These are phyloP conservation scores for Nyctanthes arbortristis DNA, from an alignment of 257 asterid species.

Conservation along the genomic window DNA sequence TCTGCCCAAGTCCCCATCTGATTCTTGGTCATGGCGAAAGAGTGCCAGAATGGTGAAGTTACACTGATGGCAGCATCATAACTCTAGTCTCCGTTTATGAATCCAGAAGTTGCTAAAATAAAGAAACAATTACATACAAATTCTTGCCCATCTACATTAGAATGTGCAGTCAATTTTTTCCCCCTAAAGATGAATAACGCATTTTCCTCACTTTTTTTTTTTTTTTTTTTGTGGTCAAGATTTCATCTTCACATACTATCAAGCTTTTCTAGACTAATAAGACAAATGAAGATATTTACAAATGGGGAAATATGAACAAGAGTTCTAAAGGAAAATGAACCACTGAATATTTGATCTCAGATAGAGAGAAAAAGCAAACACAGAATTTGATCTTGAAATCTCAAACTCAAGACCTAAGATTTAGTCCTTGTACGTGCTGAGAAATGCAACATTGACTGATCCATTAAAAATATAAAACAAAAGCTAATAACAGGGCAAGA, in stretches of 20 bases:
- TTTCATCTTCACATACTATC: neutral
- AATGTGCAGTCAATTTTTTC: neutral
- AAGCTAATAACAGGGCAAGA: neutral
- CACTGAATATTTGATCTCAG: too few species aligned
- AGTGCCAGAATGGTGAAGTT: slow-evolving; percentile 30
- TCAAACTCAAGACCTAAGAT: too few species aligned
- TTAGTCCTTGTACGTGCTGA: too few species aligned
- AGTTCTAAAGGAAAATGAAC: too few species aligned
- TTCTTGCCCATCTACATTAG: neutral
- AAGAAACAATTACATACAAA: neutral
- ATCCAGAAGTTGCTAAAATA: neutral
- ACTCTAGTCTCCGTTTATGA: neutral
- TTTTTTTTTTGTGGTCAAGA: too few species aligned
- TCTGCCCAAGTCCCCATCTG: slow-evolving; percentile 74
- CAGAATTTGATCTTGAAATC: too few species aligned
- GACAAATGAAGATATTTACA: too few species aligned
- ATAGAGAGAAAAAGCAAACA: too few species aligned
- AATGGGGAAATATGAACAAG: too few species aligned
- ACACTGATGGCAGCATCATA: slow-evolving; percentile 15
- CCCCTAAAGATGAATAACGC: neutral
- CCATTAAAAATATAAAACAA: too few species aligned
- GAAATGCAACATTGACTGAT: too few species aligned
- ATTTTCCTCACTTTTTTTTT: neutral
- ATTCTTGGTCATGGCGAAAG: slow-evolving; percentile 85
- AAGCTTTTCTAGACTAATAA: neutral